Conservation (phyloP, 306 rosid genomes). For the Senna tora region DNA sequence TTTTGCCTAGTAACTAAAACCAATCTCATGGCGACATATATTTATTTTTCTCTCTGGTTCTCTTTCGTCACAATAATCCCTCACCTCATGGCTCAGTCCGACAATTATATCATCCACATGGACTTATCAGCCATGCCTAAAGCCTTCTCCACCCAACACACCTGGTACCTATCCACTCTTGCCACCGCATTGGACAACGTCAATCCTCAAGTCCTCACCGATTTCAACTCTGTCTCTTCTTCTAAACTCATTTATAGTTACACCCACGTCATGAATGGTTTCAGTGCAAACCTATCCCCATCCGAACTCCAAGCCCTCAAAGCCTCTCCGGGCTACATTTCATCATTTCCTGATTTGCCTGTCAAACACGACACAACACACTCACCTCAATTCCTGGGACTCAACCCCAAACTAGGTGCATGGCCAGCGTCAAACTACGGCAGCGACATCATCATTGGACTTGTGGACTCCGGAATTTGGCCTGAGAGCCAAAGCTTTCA, state of each 20-base stretch:
- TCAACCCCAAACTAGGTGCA: conserved; percentile 46
- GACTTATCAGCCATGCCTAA: conserved; percentile 76
- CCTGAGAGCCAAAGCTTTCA: conserved; percentile 78
- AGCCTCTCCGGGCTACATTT: conserved; percentile 54
- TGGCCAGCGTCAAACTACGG: conserved; percentile 63
- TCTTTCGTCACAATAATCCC: conserved; percentile 5
- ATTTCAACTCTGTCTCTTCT: neutral
- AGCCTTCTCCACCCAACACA: conserved; percentile 58
- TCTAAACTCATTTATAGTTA: conserved; percentile 64
- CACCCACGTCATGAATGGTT: conserved; percentile 70
- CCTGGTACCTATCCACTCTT: conserved; percentile 64
- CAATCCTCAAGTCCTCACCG: neutral
- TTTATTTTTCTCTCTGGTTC: conserved; percentile 20
- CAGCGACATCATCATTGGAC: conserved; percentile 63
- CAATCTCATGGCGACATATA: conserved; percentile 28
- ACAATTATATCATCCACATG: conserved; percentile 78
- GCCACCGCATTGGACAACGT: neutral
- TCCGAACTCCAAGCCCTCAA: conserved; percentile 60
- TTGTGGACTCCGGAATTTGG: conserved; percentile 80
- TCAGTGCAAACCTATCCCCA: conserved; percentile 63
- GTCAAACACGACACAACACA: conserved; percentile 72
- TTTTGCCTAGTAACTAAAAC: neutral
- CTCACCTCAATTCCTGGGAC: conserved; percentile 68
- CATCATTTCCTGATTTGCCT: conserved; percentile 49
- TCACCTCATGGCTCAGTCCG: conserved; percentile 37